A percentile compares a stretch with the other conserved stretches of the same genome.
Conservation (phyloP, 2,329 filamentous ascomycete genomes). For the Lasiodiplodia theobromae region DNA sequence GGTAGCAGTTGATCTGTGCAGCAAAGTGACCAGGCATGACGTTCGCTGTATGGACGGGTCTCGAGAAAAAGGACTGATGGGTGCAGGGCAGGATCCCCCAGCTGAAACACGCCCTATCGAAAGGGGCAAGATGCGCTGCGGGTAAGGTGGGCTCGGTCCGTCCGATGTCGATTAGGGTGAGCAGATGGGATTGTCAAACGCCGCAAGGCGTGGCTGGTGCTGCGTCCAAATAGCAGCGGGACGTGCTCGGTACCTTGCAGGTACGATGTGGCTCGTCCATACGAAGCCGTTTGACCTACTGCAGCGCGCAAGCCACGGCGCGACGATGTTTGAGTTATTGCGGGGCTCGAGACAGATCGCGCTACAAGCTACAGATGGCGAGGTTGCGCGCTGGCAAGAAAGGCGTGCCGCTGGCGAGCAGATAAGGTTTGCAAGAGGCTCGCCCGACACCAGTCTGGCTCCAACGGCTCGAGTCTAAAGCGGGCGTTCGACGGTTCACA, state of each 20-base stretch:
- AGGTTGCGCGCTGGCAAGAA: slow-evolving; percentile 1
- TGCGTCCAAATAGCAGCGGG: slow-evolving; percentile 16
- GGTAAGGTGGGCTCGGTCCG: neutral
- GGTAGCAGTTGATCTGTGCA: slow-evolving; percentile 18
- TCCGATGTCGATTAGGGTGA: slow-evolving; percentile 3
- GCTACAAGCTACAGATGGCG: neutral
- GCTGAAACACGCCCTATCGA: slow-evolving; percentile 22
- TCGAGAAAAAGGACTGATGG: slow-evolving; percentile 7
- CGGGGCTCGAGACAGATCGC: slow-evolving; percentile 6
- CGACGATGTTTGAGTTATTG: slow-evolving; percentile 8
- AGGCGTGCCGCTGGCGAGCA: slow-evolving; percentile 16
- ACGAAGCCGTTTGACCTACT: slow-evolving; percentile 18
- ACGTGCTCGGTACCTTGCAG: slow-evolving; percentile 18
- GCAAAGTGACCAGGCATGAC: slow-evolving; percentile 1
- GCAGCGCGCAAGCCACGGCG: slow-evolving; percentile 21
- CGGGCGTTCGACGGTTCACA: neutral
- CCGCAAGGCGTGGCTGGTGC: slow-evolving; percentile 16
- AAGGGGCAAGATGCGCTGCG: slow-evolving; percentile 6
- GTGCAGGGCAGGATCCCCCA: neutral
- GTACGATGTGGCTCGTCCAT: slow-evolving; percentile 23
- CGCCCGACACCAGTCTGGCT: slow-evolving; percentile 2
- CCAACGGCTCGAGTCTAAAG: slow-evolving; percentile 17
- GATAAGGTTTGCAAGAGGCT: slow-evolving; percentile 25
- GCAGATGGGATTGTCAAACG: slow-evolving; percentile 8
- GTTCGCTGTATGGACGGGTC: neutral